These are phyloP conservation scores for Oryza coarctata DNA, from an alignment of 176 grass and related monocot species.

Conservation along the genomic window DNA sequence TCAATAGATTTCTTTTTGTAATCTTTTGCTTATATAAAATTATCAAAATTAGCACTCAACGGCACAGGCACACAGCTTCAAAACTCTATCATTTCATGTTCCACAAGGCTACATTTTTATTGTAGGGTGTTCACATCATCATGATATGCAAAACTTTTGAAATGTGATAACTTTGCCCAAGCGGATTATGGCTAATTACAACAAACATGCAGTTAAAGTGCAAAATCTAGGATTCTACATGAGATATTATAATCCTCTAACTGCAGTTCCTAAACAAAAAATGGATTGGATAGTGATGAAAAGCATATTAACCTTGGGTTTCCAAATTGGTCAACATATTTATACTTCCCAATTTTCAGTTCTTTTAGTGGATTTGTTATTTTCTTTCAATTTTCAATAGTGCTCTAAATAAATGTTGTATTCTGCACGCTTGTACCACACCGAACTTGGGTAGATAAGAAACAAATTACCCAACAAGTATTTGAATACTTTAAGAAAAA, in stretches of 20 bases:
- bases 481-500: neutral
- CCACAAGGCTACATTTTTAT: neutral
- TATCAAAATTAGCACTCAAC: neutral
- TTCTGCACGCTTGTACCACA: neutral
- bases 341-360: neutral
- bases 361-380: neutral
- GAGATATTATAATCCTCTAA: neutral
- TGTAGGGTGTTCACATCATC: neutral
- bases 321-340: neutral
- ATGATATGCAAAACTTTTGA: neutral
- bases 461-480: neutral
- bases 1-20: neutral
- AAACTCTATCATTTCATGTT: neutral
- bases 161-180: conserved; percentile 11
- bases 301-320: neutral
- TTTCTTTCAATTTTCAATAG: neutral
- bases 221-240: neutral
- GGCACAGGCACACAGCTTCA: neutral
- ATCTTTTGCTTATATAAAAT: neutral
- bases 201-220: neutral
- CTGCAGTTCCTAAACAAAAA: conserved; percentile 9
- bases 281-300: neutral
- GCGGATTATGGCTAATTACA: neutral
- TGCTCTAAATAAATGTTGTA: neutral
- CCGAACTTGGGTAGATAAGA: conserved; percentile 23